Percentiles rank a stretch among this genome's conserved stretches.
Conservation (phyloP, 1,284 basidiomycete species). For the Ganoderma multipileum region DNA sequence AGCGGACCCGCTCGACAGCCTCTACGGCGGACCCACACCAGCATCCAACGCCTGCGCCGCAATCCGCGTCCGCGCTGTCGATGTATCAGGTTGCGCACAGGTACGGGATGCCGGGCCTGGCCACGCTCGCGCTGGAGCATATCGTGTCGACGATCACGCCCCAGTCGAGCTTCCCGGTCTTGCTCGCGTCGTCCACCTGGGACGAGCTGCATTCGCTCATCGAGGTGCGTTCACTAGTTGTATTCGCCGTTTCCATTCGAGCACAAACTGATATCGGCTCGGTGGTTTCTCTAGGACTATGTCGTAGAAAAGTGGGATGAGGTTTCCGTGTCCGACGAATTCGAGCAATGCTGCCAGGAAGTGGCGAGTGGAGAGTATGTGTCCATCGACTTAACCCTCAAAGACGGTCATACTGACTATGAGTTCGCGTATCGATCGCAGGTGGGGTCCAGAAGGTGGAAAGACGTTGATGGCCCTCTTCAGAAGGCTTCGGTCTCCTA, state of each 20-base stretch:
- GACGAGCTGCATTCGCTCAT: conserved; percentile 68
- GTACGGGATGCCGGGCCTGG: conserved; percentile 74
- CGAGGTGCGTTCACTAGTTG: conserved; percentile 48
- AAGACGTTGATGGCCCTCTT: conserved; percentile 71
- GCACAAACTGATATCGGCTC: background rate
- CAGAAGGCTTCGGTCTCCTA: conserved; percentile 67
- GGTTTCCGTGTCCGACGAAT: conserved; percentile 66
- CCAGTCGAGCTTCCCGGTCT: conserved; percentile 71
- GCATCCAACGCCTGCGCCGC: conserved; percentile 71
- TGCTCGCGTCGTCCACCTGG: conserved; percentile 73
- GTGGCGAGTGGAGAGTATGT: conserved; percentile 75
- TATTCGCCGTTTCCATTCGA: no score
- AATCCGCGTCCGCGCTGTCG: conserved; percentile 75
- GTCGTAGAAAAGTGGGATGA: conserved; percentile 76
- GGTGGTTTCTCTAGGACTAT: conserved; percentile 53
- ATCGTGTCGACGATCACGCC: conserved; percentile 79
- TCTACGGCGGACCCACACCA: conserved; percentile 70
- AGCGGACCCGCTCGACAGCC: conserved; percentile 42
- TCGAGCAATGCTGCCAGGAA: conserved; percentile 73
- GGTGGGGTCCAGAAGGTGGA: conserved; percentile 74
- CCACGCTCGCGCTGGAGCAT: conserved; percentile 74
- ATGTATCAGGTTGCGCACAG: conserved; percentile 86
- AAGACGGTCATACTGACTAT: background rate
- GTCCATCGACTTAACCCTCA: background rate
- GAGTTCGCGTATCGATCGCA: conserved; percentile 37